Evolutionary conservation across 75 land plant species (phyloP), one percentile per base, ranked within the genome.

Genomic region (Picea glauca): DNA sequence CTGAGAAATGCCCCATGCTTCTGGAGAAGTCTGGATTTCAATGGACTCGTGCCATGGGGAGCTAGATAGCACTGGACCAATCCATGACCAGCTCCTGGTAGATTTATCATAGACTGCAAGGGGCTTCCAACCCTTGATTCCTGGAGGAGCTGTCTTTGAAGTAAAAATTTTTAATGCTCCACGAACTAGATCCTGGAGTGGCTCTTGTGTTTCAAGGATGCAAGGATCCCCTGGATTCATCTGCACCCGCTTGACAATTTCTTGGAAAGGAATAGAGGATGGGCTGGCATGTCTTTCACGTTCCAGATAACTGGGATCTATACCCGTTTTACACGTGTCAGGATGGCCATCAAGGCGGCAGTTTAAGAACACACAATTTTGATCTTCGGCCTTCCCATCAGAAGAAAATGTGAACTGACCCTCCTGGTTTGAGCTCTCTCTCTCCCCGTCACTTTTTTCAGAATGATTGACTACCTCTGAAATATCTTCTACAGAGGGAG

Each of bases 71-170:
- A 88, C 75, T 3, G 96, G 94, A 33, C 99, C 98, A 43, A 88
- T 79, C 99, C 99, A 98, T 9, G 91, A 84, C 98, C 98, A 98
- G 66, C 89, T 83, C 80, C 88, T 93, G 14, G 83, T 78, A 32
- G 87, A 81, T 72, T 90, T 93, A 59, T 90, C 92, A 84, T 91
- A 95, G 31, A 62, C 33, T 9, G 82, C 94, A 76, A 98, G 91
- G 56, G 93, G 84, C 85, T 93, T 94, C 99, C 99, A 98, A 35
- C 96, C 93, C 76, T 98, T 98, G 9, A 92, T 91, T 50, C 98
- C 98, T 68, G 89, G 78, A 80, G 98, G 98, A 13, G 96, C 93
- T 66, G 90, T 90, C 81, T 86, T 93, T 21, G 93, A 91, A 18
- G 91, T 85, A 77, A 95, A 85, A 63, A 98, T 86, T 73, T 91